These are phyloP conservation scores for Aspergillus sp. DNA, from an alignment of 2,329 filamentous ascomycete species.

Conservation along the genomic window DNA sequence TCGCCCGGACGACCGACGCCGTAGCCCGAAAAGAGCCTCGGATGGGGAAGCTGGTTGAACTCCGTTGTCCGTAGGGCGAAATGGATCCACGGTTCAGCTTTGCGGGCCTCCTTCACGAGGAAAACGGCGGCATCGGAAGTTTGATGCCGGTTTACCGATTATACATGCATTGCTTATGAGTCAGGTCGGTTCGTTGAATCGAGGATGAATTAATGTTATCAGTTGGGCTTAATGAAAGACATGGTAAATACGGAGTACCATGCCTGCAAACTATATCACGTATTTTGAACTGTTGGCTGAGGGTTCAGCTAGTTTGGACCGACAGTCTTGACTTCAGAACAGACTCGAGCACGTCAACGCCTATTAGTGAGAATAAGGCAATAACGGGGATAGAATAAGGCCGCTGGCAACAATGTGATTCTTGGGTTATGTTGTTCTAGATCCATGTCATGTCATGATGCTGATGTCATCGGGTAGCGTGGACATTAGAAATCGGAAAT, in stretches of 20 bases:
- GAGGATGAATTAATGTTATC: background rate
- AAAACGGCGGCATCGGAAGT: background rate
- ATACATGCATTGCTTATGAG: background rate
- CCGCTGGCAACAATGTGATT: background rate
- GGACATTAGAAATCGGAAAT: background rate
- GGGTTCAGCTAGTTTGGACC: too few relatives aligned
- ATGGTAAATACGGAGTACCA: background rate
- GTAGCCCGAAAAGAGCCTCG: background rate
- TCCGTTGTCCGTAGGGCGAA: background rate
- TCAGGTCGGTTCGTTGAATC: background rate
- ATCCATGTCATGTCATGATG: background rate
- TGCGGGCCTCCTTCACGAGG: background rate
- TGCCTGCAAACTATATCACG: too few relatives aligned
- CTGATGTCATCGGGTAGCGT: background rate
- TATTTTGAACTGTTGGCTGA: too few relatives aligned
- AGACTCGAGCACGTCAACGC: too few relatives aligned
- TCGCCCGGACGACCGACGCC: background rate
- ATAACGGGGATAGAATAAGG: background rate
- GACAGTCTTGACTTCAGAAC: too few relatives aligned
- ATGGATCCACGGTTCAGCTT: conserved; percentile 1
- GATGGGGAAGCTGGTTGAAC: background rate
- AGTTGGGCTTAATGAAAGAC: background rate
- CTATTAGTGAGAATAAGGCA: background rate
- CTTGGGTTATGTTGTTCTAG: background rate
- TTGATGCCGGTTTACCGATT: background rate